Evolutionary conservation across 75 land plant species (phyloP).

Genomic region (Larix kaempferi): DNA sequence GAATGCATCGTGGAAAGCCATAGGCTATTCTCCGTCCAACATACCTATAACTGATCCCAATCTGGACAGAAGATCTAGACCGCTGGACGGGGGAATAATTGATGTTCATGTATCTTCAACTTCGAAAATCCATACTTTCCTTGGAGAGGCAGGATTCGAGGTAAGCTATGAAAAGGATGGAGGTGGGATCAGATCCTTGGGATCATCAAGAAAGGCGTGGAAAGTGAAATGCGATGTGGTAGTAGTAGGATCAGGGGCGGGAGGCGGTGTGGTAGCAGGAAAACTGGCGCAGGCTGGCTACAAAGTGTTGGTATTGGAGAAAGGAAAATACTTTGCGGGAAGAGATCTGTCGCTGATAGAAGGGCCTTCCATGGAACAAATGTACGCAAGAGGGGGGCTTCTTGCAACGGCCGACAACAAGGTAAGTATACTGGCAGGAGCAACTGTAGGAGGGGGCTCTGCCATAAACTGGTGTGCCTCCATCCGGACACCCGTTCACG

Average conservation of each 20-base stretch:
- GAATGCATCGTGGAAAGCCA: constrained; percentile 56
- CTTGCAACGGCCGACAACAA: constrained; percentile 39
- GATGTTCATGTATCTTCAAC: constrained; percentile 16
- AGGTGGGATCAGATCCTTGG: constrained; percentile 1
- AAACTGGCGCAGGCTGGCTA: constrained; percentile 64
- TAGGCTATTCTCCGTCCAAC: constrained; percentile 29
- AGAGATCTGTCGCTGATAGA: constrained; percentile 55
- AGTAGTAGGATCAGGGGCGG: constrained; percentile 82
- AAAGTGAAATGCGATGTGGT: constrained; percentile 75
- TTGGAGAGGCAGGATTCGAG: constrained; percentile 21
- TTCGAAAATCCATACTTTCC: constrained; percentile 15
- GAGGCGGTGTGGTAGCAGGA: constrained; percentile 89
- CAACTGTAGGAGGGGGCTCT: constrained; percentile 87
- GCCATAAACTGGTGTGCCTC: constrained; percentile 84
- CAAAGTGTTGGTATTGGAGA: constrained; percentile 74
- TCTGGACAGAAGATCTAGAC: constrained; percentile 12
- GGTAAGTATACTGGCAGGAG: constrained; percentile 54
- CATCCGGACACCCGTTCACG: constrained; percentile 56
- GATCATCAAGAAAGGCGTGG: constrained; percentile 8
- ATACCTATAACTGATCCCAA: neutral
- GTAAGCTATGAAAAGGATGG: constrained; percentile 27
- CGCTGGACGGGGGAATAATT: constrained; percentile 46
- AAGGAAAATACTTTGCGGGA: constrained; percentile 65
- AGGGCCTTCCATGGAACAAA: constrained; percentile 57
- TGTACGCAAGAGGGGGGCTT: constrained; percentile 56